Evolutionary conservation across 2,329 filamentous ascomycete species (phyloP).

Genomic region (Ophiostoma ips): DNA sequence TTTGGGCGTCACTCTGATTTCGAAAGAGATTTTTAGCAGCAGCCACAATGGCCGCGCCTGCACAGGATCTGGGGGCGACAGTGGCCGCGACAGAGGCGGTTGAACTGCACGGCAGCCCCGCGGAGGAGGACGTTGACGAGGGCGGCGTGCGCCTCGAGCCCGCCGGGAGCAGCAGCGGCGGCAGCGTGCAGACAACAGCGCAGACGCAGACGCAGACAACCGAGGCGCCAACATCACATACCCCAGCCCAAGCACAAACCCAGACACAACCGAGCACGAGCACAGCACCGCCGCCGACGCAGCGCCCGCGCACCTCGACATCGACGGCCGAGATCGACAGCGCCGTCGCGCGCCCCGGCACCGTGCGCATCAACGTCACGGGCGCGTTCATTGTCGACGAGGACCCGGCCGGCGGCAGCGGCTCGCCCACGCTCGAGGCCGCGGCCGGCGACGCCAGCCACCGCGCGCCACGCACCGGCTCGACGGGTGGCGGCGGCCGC

Average conservation of each 20-base stretch:
- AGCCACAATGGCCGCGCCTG: neutral
- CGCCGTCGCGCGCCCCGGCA: conserved; percentile 47
- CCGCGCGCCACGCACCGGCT: neutral
- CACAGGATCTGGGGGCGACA: neutral
- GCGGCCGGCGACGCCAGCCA: neutral
- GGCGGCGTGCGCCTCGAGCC: conserved; percentile 1
- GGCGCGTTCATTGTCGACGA: conserved; percentile 94
- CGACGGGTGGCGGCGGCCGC: conserved; percentile 12
- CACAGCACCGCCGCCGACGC: neutral
- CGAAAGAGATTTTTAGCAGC: neutral
- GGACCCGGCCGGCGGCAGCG: conserved; percentile 32
- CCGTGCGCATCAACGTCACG: conserved; percentile 89
- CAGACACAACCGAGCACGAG: neutral
- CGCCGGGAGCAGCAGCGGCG: neutral
- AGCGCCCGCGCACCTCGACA: conserved; percentile 27
- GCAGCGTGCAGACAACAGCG: neutral
- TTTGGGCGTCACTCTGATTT: no score
- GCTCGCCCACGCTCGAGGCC: conserved; percentile 7
- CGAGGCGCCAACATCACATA: neutral
- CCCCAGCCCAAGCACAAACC: neutral
- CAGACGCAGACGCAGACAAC: neutral
- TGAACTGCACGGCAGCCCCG: neutral
- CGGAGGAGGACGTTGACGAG: neutral
- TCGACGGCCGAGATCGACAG: conserved; percentile 45
- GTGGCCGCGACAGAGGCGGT: neutral